phyloP scores from a whole-genome alignment of 495 filamentous ascomycete species.

The Podospora bellae-mahoneyi region DNA sequence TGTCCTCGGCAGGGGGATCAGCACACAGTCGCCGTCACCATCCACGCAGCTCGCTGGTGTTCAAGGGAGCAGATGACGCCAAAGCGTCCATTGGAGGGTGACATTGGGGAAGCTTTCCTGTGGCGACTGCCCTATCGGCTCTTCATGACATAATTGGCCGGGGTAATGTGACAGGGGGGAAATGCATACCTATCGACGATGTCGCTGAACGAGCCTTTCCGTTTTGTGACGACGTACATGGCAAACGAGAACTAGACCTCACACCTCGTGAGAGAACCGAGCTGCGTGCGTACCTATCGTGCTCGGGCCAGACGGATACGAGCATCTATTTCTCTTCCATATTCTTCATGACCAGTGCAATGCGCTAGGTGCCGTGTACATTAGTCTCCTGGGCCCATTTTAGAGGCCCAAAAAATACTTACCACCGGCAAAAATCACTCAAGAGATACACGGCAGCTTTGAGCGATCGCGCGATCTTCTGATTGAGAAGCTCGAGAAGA shows the following conservation, averaged over 20 bases:
- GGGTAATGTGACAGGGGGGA: slow-evolving; percentile 2
- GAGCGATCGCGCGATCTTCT: background rate
- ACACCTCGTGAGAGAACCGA: too few relatives aligned
- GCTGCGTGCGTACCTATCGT: too few relatives aligned
- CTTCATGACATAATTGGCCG: slow-evolving; percentile 13
- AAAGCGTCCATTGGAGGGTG: background rate
- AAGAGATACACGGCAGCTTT: background rate
- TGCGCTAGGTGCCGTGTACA: background rate
- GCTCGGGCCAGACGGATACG: slow-evolving; percentile 7
- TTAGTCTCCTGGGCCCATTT: background rate
- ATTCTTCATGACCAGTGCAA: too few relatives aligned
- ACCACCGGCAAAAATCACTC: background rate
- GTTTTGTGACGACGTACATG: slow-evolving; percentile 6
- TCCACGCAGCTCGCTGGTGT: background rate
- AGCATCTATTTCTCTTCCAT: background rate
- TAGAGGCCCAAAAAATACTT: background rate
- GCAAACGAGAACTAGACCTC: background rate
- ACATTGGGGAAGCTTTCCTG: slow-evolving; percentile 5
- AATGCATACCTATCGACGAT: background rate
- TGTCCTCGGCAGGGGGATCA: slow-evolving; percentile 4
- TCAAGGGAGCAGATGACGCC: background rate
- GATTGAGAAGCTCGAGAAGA: background rate
- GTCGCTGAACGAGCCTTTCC: slow-evolving; percentile 7
- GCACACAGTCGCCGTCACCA: background rate
- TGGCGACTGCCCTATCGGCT: slow-evolving; percentile 10